Evolutionary conservation across 768 basidiomycete genomes (phyloP).

Genomic region (Phlebiopsis gigantea): DNA sequence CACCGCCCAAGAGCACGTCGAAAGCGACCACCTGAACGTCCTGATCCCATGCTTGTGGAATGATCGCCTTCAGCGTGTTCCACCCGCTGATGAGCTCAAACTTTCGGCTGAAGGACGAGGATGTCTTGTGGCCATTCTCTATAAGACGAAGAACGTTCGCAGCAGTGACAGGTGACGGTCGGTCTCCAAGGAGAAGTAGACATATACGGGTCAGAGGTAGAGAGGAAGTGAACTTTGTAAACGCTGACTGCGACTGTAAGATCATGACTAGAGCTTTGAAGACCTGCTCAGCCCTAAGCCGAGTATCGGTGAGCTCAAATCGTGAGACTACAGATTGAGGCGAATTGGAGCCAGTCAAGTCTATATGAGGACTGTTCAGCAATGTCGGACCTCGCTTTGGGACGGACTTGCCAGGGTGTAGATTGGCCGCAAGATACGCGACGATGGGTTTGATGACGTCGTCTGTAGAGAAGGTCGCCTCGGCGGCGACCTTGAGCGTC

Average conservation of each 20-base stretch:
- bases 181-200: constrained; percentile 73
- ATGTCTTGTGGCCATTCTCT: constrained; percentile 46
- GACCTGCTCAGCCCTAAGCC: constrained; percentile 64
- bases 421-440: constrained; percentile 78
- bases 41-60: constrained; percentile 65
- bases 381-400: neutral
- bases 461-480: constrained; percentile 64
- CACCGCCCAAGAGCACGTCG: constrained; percentile 58
- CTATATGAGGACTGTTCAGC: neutral
- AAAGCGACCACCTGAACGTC: constrained; percentile 65
- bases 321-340: constrained; percentile 54
- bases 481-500: constrained; percentile 55
- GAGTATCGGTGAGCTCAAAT: constrained; percentile 43
- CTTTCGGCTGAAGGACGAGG: constrained; percentile 66
- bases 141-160: constrained; percentile 58
- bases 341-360: constrained; percentile 29
- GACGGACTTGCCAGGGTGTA: constrained; percentile 53
- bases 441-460: constrained; percentile 81
- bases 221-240: constrained; percentile 62
- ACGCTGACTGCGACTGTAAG: constrained; percentile 44
- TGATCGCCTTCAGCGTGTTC: constrained; percentile 61
- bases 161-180: constrained; percentile 56
- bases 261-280: constrained; percentile 60
- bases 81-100: constrained; percentile 87
- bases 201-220: constrained; percentile 77